Conservation (phyloP, 768 basidiomycete genomes). For the Mycena olivaceomarginata region DNA sequence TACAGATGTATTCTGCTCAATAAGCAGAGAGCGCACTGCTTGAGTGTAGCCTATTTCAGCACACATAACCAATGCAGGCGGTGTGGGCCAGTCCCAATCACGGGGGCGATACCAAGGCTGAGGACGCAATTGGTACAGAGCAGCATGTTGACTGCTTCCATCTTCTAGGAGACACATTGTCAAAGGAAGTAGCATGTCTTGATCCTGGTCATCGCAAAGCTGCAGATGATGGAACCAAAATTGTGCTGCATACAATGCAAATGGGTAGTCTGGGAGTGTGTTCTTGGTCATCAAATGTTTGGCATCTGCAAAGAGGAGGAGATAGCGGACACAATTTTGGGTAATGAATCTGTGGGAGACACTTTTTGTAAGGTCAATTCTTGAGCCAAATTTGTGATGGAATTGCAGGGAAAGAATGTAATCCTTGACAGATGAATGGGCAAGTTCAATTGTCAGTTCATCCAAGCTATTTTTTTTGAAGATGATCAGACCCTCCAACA, state of each 20-base stretch:
- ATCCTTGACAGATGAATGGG: not conserved
- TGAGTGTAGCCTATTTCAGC: not conserved
- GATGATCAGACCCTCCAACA: not conserved
- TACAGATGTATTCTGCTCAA: not conserved
- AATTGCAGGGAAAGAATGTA: not conserved
- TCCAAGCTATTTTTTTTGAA: not conserved
- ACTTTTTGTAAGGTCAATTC: not conserved
- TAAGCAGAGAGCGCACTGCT: not conserved
- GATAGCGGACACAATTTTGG: not conserved
- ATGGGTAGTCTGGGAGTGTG: not conserved
- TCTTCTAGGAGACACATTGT: not conserved
- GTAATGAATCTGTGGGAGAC: conserved; percentile 8
- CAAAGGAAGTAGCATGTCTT: not conserved
- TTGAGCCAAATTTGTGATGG: not conserved
- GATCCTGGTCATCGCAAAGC: not conserved
- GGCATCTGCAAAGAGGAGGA: not conserved
- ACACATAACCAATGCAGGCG: not conserved
- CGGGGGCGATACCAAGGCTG: not conserved
- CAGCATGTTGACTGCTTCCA: not conserved
- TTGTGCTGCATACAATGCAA: not conserved
- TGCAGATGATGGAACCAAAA: conserved; percentile 1
- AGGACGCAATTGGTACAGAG: not conserved
- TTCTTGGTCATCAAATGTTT: not conserved
- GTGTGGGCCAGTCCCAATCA: not conserved
- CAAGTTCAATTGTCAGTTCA: not conserved